Base-by-base conservation (phyloP, 305 asterid genomes). In the Fraxinus xanthoxyloides region DNA sequence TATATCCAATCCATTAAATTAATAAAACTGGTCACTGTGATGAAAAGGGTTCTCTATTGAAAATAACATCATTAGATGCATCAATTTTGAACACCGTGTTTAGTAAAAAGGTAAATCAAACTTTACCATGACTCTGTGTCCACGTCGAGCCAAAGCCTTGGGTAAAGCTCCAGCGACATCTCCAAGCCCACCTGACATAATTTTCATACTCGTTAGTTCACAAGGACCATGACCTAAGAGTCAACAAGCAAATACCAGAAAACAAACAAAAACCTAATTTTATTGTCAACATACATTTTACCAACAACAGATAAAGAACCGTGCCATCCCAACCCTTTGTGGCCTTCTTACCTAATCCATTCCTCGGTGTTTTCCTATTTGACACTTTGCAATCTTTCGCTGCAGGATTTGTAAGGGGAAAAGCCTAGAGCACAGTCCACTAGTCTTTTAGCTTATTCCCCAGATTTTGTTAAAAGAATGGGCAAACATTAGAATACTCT, bases 161-260 rank as follows among this genome's bases (percentile, higher is more conserved):
- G 98, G 98, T 84, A 94, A 87, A 75, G 97, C 98, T 77, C 98
- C 99, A 81, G 97, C 97, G 87, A 96, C 99, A 92, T 96, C 99
- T 77, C 98, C 99, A 84, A 96, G 98, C 85, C 98, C 98, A 87
- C 99, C 98, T 96, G 86, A 78, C 30, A 78, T 76, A 78, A 63
- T 19, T 75, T 80, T 79, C 76, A 69, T 43, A 75, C 32, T 82
- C 43, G 83, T 82, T 72, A 83, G 77, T 74, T 9, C 34, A 43
- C 51, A 76, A 12, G 77, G 82, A 59, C 10, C 15, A 40, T 43
- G 56, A 80, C 21, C 77, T 13, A 31, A 63, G 72, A 54, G 28
- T 19, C 70, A 63, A 63, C 23, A 72, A 23, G 63, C 82, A 46
- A 21, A 30, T 65, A 13, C 70, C 21, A 59, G 65, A 48, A 38